Evolutionary conservation across 805 yeast genomes (phyloP), one percentile per base, ranked within the genome.

Genomic region (Ogataea ramenticola): DNA sequence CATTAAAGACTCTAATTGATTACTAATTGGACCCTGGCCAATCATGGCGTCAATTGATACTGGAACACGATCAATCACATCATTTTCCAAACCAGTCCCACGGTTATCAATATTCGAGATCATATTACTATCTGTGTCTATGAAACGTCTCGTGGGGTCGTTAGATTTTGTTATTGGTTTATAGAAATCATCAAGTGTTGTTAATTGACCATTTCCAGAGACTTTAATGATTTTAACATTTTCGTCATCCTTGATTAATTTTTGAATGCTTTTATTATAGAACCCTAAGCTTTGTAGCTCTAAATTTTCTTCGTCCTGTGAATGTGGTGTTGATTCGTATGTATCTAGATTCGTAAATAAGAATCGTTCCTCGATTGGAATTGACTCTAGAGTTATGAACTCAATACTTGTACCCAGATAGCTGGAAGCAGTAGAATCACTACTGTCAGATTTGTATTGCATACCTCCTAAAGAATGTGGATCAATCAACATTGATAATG

Each of bases 161-260:
- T 15, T 15, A 4, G 12, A 4, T 21, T 14, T 11, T 24, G 4
- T 27, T 24, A 24, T 6, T 10, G 21, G 30, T 26, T 50, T 54
- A 41, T 46, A 64, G 34, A 61, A 67, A 41, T 64, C 67, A 20
- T 34, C 37, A 6, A 34, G 12, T 3, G 62, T 58, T 7, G 54
- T 46, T 6, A 57, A 45, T 30, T 53, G 59, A 1, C 64, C 63
- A 41, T 58, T 52, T 15, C 51, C 50, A 4, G 60, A 50, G 3
- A 61, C 44, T 36, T 54, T 46, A 19, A 59, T 57, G 2, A 53
- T 53, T 32, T 56, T 56, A 20, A 62, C 52, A 20, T 57, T 60
- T 9, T 59, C 64, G 43, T 65, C 68, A 41, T 64, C 63, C 33
- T 52, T 46, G 7, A 67, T 55, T 53, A 65, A 31, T 42, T 60